A percentile compares a stretch with the other conserved stretches of the same genome.
Conservation (phyloP, 306 rosid species). For the Prunus mira region DNA sequence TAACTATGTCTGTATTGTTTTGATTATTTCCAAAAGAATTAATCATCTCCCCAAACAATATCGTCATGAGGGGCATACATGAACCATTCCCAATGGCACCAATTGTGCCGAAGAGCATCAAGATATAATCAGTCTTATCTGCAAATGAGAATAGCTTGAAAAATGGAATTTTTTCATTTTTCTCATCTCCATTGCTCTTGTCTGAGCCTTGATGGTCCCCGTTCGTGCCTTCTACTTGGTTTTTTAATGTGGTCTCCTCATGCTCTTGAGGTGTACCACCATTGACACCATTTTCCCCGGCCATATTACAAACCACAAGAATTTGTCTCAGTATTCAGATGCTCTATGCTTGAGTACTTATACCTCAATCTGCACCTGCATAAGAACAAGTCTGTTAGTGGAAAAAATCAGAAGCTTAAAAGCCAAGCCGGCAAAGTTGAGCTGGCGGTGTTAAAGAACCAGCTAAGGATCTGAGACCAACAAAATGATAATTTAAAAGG, state of each 20-base stretch:
- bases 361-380: conserved; percentile 22
- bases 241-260: conserved; percentile 32
- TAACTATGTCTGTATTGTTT: conserved; percentile 25
- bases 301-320: conserved; percentile 38
- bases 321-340: background rate
- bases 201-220: conserved; percentile 21
- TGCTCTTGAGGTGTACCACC: conserved; percentile 14
- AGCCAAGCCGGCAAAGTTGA: conserved; percentile 1
- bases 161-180: conserved; percentile 53
- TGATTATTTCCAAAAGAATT: conserved; percentile 67
- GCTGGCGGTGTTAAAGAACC: background rate
- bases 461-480: background rate
- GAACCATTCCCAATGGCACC: conserved; percentile 77
- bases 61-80: conserved; percentile 66
- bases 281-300: conserved; percentile 27
- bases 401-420: conserved; percentile 7
- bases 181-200: conserved; percentile 36
- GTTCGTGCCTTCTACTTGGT: conserved; percentile 22
- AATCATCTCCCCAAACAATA: conserved; percentile 61
- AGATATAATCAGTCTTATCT: conserved; percentile 52
- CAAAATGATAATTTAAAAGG: background rate
- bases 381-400: conserved; percentile 6
- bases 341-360: background rate
- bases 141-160: conserved; percentile 70
- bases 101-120: conserved; percentile 60